A percentile compares a stretch with the other conserved stretches of the same genome.
These are phyloP conservation scores for Malbranchea cinnamomea DNA, from an alignment of 2,329 filamentous ascomycete species.

Conservation along the genomic window DNA sequence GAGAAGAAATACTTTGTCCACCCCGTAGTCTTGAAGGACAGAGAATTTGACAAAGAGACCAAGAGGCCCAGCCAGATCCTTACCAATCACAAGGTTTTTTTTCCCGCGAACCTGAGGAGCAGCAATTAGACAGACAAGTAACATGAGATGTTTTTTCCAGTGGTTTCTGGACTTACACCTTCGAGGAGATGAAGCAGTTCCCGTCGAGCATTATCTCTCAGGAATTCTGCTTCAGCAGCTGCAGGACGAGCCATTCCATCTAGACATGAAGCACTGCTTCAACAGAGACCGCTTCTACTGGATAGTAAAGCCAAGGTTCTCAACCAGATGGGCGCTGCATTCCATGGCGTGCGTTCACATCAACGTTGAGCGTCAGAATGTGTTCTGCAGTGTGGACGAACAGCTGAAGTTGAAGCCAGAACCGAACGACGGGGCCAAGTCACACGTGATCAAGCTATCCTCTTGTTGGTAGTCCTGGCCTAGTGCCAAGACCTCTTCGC, in stretches of 20 bases:
- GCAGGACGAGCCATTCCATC: conserved; percentile 28
- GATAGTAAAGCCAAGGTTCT: background rate
- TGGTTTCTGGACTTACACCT: conserved; percentile 53
- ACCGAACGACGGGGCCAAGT: too few relatives aligned
- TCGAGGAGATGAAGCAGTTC: conserved; percentile 84
- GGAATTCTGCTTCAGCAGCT: conserved; percentile 31
- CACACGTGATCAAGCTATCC: too few relatives aligned
- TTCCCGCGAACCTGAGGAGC: conserved; percentile 73
- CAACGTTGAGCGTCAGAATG: too few relatives aligned
- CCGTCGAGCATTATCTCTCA: conserved; percentile 52
- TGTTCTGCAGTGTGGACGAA: too few relatives aligned
- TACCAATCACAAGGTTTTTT: conserved; percentile 94
- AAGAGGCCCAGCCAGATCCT: conserved; percentile 74
- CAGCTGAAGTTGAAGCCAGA: too few relatives aligned
- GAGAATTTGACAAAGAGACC: conserved; percentile 91
- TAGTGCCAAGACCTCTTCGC: too few relatives aligned
- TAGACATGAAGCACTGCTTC: background rate
- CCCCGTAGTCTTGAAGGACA: conserved; percentile 88
- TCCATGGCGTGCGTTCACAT: too few relatives aligned
- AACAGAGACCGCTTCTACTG: background rate
- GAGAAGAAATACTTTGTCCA: conserved; percentile 92
- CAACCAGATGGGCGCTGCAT: background rate
- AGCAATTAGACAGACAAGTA: conserved; percentile 16
- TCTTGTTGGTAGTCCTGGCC: too few relatives aligned
- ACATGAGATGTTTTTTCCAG: background rate